phyloP scores from a whole-genome alignment of 225 moss, liverwort and hornwort species.

The Rhytidiadelphus loreus region DNA sequence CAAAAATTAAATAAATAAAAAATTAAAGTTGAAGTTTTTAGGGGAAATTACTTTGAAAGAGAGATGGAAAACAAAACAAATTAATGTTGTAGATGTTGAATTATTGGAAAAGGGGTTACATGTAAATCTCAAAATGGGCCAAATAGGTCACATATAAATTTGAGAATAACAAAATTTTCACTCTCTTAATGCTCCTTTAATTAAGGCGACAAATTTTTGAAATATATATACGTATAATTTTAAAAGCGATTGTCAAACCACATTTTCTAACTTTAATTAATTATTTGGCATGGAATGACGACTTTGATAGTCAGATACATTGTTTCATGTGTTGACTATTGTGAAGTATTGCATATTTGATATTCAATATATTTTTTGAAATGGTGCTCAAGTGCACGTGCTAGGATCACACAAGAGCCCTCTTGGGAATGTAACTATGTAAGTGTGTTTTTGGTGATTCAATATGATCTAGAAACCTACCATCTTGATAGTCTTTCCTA shows the following conservation, averaged over 20 bases:
- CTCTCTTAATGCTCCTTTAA: no score
- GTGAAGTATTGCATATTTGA: no score
- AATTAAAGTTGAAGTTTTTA: no score
- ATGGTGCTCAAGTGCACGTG: background rate
- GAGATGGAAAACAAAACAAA: background rate
- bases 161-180: background rate
- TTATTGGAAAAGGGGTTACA: background rate
- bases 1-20: background rate
- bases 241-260: rapidly evolving
- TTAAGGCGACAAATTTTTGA: no score
- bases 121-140: no score
- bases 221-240: no score
- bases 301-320: rapidly evolving
- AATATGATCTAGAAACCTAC: background rate
- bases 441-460: background rate
- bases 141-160: no score
- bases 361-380: background rate
- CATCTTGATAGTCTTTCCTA: background rate
- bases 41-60: background rate
- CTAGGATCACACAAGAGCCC: background rate
- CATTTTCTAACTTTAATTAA: background rate
- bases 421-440: background rate
- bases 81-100: background rate
- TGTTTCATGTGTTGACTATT: background rate
- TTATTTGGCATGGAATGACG: background rate